Evolutionary conservation across 148 eudicot species (phyloP).

Genomic region (Vaccinium darrowii): DNA sequence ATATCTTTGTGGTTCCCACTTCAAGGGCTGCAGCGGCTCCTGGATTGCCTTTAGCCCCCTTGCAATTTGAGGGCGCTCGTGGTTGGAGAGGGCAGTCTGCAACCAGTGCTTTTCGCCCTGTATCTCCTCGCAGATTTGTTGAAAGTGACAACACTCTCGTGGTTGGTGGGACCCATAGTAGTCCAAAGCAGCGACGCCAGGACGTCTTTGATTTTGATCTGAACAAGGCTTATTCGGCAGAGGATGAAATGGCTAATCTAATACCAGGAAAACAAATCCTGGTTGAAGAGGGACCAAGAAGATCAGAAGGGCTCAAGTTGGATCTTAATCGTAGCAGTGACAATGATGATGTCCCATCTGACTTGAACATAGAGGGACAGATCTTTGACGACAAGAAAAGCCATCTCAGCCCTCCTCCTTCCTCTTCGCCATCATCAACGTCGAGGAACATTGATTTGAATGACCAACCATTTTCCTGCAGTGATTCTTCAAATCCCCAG

Average conservation of each 20-base stretch:
- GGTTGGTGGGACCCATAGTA: conserved; percentile 41
- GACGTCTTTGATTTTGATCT: conserved; percentile 69
- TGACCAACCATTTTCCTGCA: conserved; percentile 51
- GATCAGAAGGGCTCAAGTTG: conserved; percentile 47
- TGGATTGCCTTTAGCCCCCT: conserved; percentile 53
- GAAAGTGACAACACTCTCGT: conserved; percentile 46
- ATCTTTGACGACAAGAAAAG: conserved; percentile 28
- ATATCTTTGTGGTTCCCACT: conserved; percentile 63
- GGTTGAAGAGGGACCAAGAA: conserved; percentile 40
- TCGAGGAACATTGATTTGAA: conserved; percentile 69
- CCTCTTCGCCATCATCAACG: conserved; percentile 67
- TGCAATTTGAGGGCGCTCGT: conserved; percentile 78
- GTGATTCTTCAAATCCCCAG: conserved; percentile 36
- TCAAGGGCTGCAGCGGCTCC: conserved; percentile 59
- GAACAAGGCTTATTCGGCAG: conserved; percentile 59
- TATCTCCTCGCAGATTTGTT: conserved; percentile 27
- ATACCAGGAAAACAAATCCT: conserved; percentile 30
- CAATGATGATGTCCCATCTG: conserved; percentile 50
- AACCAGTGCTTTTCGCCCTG: conserved; percentile 67
- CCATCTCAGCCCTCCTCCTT: conserved; percentile 46
- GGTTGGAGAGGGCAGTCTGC: conserved; percentile 94
- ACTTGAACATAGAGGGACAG: conserved; percentile 40
- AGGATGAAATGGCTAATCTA: conserved; percentile 30
- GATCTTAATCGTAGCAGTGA: conserved; percentile 71
- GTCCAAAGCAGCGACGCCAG: conserved; percentile 49